Conservation (phyloP, 257 asterid species). For the Solanum infundibuliforme region DNA sequence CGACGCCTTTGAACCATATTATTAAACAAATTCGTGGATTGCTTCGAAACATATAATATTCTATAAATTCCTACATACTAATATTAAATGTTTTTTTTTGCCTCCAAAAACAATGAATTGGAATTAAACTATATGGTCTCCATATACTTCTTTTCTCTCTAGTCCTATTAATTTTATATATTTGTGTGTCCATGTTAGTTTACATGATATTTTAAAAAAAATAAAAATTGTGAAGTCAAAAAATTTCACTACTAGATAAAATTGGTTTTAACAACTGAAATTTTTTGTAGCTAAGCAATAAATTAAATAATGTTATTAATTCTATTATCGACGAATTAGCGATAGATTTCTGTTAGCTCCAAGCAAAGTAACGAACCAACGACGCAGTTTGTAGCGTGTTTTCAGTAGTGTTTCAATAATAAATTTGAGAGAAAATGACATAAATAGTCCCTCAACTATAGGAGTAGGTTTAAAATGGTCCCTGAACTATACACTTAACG, state of each 20-base stretch:
- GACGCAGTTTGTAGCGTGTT: accelerated
- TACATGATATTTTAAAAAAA: not conserved
- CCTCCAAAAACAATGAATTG: not conserved
- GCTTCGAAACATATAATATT: not conserved
- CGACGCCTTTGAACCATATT: not conserved
- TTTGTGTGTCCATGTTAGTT: not conserved
- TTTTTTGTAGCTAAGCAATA: too few species aligned
- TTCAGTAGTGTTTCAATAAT: too few species aligned
- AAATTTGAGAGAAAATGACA: too few species aligned
- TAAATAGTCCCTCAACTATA: too few species aligned
- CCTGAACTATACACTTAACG: too few species aligned
- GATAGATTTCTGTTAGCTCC: too few species aligned
- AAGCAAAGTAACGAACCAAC: too few species aligned
- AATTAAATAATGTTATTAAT: too few species aligned
- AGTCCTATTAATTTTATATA: not conserved
- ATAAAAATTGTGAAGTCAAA: not conserved
- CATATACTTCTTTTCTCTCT: not conserved
- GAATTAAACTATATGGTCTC: not conserved
- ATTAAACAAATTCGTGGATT: not conserved
- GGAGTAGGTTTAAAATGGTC: too few species aligned
- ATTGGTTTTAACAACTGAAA: too few species aligned
- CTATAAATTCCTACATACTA: not conserved
- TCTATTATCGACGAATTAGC: too few species aligned
- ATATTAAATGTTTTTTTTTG: not conserved
- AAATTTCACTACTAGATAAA: too few species aligned